Evolutionary conservation across 1,284 basidiomycete genomes (phyloP).

Genomic region (Ustilago lituana): DNA sequence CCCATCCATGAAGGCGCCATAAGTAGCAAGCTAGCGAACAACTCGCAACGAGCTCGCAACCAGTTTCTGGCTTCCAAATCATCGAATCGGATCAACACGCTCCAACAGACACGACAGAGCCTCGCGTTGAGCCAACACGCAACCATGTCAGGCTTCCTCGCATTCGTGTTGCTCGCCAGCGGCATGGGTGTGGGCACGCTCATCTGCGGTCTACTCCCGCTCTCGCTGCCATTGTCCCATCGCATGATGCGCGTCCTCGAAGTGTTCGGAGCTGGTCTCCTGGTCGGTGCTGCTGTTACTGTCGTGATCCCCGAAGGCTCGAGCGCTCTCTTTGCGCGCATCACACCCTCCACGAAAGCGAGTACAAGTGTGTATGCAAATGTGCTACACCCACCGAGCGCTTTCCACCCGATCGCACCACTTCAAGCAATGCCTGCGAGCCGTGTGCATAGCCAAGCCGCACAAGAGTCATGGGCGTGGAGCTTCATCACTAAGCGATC

Average conservation of each 20-base stretch:
- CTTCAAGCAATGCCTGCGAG: not conserved
- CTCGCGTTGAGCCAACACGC: not conserved
- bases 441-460: too few relatives aligned
- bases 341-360: constrained; percentile 13
- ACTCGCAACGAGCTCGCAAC: constrained; percentile 2
- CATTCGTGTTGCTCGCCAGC: constrained; percentile 29
- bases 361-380: constrained; percentile 3
- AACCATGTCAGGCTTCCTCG: constrained; percentile 36
- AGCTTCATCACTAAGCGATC: constrained; percentile 35
- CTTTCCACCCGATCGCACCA: constrained; percentile 1
- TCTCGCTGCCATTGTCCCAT: constrained; percentile 56
- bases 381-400: constrained; percentile 10
- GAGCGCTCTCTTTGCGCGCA: constrained; percentile 32
- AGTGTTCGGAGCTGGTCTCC: constrained; percentile 62
- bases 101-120: too few relatives aligned
- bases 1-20: constrained; percentile 13
- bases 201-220: constrained; percentile 55
- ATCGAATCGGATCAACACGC: too few relatives aligned
- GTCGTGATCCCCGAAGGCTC: constrained; percentile 65
- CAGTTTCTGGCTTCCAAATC: too few relatives aligned
- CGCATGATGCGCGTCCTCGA: constrained; percentile 58
- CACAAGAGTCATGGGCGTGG: constrained; percentile 38
- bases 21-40: constrained; percentile 1
- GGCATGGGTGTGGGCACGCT: constrained; percentile 61
- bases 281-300: constrained; percentile 63